phyloP scores from a whole-genome alignment of 805 yeast species.

The Yamadazyma ubonensis region DNA sequence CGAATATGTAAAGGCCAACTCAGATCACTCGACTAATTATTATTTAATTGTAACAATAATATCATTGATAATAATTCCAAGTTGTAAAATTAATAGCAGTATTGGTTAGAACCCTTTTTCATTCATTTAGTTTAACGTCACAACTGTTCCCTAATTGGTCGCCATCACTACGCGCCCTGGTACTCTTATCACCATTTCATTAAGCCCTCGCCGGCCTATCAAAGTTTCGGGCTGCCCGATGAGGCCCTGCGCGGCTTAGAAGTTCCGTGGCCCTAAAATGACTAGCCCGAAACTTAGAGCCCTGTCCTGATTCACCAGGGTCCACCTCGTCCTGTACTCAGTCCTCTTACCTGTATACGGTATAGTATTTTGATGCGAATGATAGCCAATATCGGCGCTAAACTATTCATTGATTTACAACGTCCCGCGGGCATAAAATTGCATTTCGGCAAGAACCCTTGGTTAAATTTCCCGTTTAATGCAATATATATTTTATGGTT shows the following conservation, averaged over 20 bases:
- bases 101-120: background rate
- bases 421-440: too few relatives aligned
- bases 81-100: too few relatives aligned
- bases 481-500: too few relatives aligned
- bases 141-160: background rate
- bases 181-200: constrained; percentile 2
- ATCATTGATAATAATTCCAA: too few relatives aligned
- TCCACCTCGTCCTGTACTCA: constrained; percentile 1
- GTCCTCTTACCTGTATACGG: too few relatives aligned
- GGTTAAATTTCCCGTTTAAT: too few relatives aligned
- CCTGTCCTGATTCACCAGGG: constrained; percentile 1
- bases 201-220: constrained; percentile 1
- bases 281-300: too few relatives aligned
- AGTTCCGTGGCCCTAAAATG: too few relatives aligned
- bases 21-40: background rate
- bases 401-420: too few relatives aligned
- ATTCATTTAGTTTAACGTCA: background rate
- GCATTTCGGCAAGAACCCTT: too few relatives aligned
- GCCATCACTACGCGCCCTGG: background rate
- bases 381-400: background rate
- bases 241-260: background rate
- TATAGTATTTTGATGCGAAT: background rate
- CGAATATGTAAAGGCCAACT: constrained; percentile 1
- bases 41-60: background rate
- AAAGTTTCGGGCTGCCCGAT: constrained; percentile 7